Evolutionary conservation across 306 rosid genomes (phyloP).

Genomic region (Heteromeles arbutifolia): DNA sequence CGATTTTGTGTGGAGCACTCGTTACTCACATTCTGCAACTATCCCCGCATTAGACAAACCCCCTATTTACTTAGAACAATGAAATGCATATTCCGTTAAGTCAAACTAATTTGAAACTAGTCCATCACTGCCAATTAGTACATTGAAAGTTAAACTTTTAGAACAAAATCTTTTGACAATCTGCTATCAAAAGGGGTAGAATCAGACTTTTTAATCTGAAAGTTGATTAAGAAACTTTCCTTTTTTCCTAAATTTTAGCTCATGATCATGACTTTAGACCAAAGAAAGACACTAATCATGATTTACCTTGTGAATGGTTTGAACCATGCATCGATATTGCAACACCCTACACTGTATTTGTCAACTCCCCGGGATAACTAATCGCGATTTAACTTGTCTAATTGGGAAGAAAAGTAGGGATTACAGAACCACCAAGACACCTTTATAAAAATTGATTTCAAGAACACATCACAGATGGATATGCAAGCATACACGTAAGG

Average conservation of each 20-base stretch:
- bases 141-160: background rate
- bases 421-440: background rate
- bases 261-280: conserved; percentile 15
- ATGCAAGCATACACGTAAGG: background rate
- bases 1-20: no score
- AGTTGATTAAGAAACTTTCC: background rate
- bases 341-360: background rate
- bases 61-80: background rate
- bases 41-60: background rate
- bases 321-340: background rate
- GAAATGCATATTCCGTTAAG: background rate
- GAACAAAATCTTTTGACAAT: conserved; percentile 13
- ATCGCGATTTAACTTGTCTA: background rate
- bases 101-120: background rate
- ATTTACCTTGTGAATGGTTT: conserved; percentile 6
- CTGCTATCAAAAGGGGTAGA: conserved; percentile 8
- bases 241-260: conserved; percentile 9
- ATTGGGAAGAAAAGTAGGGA: background rate
- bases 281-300: conserved; percentile 9
- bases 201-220: background rate
- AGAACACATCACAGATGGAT: background rate
- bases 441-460: background rate
- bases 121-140: background rate
- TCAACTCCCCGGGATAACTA: background rate
- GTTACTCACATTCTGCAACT: background rate